Evolutionary conservation across 2,329 filamentous ascomycete genomes (phyloP), one percentile per base, ranked within the genome.

Genomic region (Pyrenochaeta sp.): DNA sequence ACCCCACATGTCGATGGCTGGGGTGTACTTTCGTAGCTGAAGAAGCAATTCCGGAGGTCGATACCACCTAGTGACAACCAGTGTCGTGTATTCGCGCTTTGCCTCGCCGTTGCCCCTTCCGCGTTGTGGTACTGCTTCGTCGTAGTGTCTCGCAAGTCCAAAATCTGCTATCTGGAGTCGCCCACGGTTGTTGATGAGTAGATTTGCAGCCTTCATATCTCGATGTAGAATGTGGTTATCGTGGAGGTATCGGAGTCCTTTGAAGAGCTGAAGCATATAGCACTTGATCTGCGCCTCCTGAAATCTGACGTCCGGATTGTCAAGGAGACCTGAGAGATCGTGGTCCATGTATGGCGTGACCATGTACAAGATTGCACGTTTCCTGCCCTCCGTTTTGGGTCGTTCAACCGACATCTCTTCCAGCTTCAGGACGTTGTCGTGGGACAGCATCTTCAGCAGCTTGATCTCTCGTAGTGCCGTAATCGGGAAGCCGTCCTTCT

Each of bases 401-500:
- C 85, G 82, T 75, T 99, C 95, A 31, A 99, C 90, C 11, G 93
- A 92, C 95, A 99, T 99, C 76, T 99, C 95, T 73, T 95, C 91
- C 32, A 99, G 82, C 56, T 85, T 87, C 53, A 99, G 79, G 45
- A 98, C 86, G 70, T 99, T 99, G 51, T 85, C 84, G 74, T 99
- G 95, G 9, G 90, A 93, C n/a, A 99, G 81, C 66, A 97, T 87
- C 79, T 99, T 99, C 54, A 99, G 83, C 33, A 99, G 86, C 80
- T 98, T 98, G 81, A 99, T 97, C 77, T 99, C 95, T 71, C 95
- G 90, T 40, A 99, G 85, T 6, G 95, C 94, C 1, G 95, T 99
- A 60, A 99, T 99, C n/a, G 95, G 95, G 66, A 99, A 99, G 81
- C 95, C 95, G 77, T 99, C 95, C 75, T 97, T 98, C 80, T 99